A percentile compares a stretch with the other conserved stretches of the same genome.
Evolutionary conservation across 345 rosid genomes (phyloP).

Genomic region (Arabidopsis thaliana): DNA sequence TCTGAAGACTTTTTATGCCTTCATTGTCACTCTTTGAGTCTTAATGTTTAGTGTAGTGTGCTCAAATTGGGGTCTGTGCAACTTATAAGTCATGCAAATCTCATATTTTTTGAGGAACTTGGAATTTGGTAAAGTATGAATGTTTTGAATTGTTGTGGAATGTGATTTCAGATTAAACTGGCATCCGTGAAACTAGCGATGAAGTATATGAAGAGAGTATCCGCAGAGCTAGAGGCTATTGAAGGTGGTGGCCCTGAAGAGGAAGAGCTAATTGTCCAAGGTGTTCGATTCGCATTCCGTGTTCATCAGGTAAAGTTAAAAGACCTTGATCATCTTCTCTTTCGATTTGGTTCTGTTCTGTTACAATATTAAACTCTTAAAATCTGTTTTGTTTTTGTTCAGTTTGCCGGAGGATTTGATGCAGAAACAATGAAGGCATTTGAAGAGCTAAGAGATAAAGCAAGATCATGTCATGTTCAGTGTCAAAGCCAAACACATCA

Average conservation of each 20-base stretch:
- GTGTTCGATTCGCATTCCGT: constrained; percentile 94
- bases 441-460: constrained; percentile 93
- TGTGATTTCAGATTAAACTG: constrained; percentile 70
- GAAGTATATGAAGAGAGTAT: constrained; percentile 97
- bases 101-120: background rate
- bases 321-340: constrained; percentile 13
- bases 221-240: constrained; percentile 77
- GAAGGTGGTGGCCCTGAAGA: constrained; percentile 75
- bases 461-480: constrained; percentile 72
- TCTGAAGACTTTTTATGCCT: background rate
- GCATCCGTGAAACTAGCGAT: constrained; percentile 92
- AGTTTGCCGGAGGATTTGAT: constrained; percentile 98
- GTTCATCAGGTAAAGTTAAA: constrained; percentile 81
- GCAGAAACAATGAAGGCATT: constrained; percentile 96
- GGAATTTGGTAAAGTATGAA: background rate
- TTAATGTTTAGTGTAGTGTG: background rate
- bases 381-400: constrained; percentile 1
- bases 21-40: background rate
- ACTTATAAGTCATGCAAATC: background rate
- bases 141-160: background rate
- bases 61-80: background rate
- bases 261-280: constrained; percentile 93
- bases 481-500: constrained; percentile 72
- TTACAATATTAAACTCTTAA: background rate
- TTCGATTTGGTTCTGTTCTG: background rate